A percentile compares a stretch with the other conserved stretches of the same genome.
Conservation (phyloP, 2,329 filamentous ascomycete species). For the Aspergillus viridinutans region DNA sequence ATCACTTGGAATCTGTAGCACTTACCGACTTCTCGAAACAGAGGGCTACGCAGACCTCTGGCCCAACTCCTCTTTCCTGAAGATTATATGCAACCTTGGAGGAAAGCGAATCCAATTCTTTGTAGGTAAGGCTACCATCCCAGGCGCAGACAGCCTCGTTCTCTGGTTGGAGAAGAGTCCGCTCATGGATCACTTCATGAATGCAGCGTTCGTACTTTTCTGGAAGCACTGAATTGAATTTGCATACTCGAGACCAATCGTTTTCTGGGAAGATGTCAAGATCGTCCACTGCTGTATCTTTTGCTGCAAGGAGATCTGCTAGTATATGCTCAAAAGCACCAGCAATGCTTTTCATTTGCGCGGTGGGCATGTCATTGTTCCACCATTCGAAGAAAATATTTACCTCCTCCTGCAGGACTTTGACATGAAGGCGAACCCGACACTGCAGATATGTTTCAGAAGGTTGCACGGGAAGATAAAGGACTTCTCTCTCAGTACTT, state of each 20-base stretch:
- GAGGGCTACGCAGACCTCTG: slow-evolving; percentile 34
- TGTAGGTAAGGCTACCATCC: slow-evolving; percentile 38
- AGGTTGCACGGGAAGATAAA: not conserved
- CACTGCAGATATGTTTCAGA: slow-evolving; percentile 22
- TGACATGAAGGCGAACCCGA: slow-evolving; percentile 33
- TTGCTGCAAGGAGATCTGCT: slow-evolving; percentile 42
- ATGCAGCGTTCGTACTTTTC: slow-evolving; percentile 37
- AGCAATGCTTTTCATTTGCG: slow-evolving; percentile 45
- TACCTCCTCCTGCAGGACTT: slow-evolving; percentile 31
- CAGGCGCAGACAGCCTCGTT: slow-evolving; percentile 34
- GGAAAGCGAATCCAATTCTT: slow-evolving; percentile 35
- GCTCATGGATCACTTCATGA: slow-evolving; percentile 35
- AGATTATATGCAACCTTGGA: slow-evolving; percentile 36
- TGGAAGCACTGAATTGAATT: slow-evolving; percentile 48
- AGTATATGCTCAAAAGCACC: slow-evolving; percentile 53
- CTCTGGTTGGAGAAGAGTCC: slow-evolving; percentile 32
- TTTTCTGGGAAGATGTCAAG: slow-evolving; percentile 54
- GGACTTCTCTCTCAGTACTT: slow-evolving; percentile 2
- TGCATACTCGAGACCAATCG: slow-evolving; percentile 52
- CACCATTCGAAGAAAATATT: slow-evolving; percentile 38
- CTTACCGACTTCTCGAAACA: slow-evolving; percentile 43
- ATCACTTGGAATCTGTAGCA: not conserved
- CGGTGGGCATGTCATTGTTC: slow-evolving; percentile 33
- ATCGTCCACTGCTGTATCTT: slow-evolving; percentile 42
- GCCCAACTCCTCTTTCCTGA: slow-evolving; percentile 36